Percentiles rank a stretch among this genome's conserved stretches.
phyloP scores from a whole-genome alignment of 768 basidiomycete genomes.

The Trametes cinnabarina region DNA sequence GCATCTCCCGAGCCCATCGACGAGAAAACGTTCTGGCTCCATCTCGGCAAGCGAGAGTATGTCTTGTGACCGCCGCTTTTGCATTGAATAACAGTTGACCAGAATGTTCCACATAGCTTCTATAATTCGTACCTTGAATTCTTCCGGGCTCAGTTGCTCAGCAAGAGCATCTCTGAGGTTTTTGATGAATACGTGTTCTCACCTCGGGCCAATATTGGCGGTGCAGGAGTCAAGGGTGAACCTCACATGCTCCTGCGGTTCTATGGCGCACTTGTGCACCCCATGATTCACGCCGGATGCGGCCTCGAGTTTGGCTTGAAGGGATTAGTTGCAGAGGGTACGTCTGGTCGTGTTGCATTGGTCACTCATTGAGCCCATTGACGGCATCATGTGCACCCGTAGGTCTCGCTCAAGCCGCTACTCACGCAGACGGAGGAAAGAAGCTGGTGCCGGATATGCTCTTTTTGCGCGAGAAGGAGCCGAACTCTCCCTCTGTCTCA shows the following conservation, averaged over 20 bases:
- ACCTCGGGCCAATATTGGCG: constrained; percentile 22
- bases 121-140: constrained; percentile 59
- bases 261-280: constrained; percentile 57
- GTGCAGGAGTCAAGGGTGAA: constrained; percentile 26
- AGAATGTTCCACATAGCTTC: constrained; percentile 39
- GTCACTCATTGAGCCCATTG: neutral
- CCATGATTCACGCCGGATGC: constrained; percentile 62
- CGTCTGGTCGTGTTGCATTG: neutral
- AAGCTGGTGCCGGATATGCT: constrained; percentile 33
- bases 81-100: neutral
- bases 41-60: constrained; percentile 58
- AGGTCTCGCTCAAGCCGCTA: constrained; percentile 56
- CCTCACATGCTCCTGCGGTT: constrained; percentile 60
- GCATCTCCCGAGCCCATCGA: constrained; percentile 47
- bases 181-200: constrained; percentile 69
- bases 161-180: constrained; percentile 42
- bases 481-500: neutral
- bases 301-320: constrained; percentile 61
- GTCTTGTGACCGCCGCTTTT: constrained; percentile 10
- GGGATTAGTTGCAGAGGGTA: constrained; percentile 64
- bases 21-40: constrained; percentile 47
- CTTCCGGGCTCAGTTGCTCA: constrained; percentile 42
- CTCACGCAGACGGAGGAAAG: constrained; percentile 40
- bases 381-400: neutral
- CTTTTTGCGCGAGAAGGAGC: constrained; percentile 15